Evolutionary conservation across 495 filamentous ascomycete genomes (phyloP), one percentile per base, ranked within the genome.

Genomic region (Trichoderma parareesei): DNA sequence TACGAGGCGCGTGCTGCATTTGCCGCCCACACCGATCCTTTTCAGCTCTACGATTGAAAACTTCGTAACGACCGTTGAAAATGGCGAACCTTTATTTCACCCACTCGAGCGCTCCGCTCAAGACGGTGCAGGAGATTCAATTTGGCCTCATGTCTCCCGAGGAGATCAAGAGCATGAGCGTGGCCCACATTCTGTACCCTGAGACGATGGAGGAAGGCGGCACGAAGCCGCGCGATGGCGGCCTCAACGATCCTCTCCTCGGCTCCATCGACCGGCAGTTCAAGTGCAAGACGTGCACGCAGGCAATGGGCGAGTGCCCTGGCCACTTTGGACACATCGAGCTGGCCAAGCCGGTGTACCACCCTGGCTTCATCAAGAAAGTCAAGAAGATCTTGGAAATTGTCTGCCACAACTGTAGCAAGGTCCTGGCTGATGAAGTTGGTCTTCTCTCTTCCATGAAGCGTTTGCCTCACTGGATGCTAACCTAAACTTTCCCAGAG

Each of bases 291-390:
- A 99, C 94, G 55, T 99, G 94, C 75, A 87, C 91, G 69, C 92
- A 98, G 75, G 86, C 88, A 70, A 96, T 96, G 82, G 88, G 90
- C 42, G 91, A 96, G 73, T 99, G 94, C 76, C 92, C 92, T 65
- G 94, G 94, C 38, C 94, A 99, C 75, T 99, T 97, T 70, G 94
- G 94, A 43, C 95, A 98, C 74, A 97, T 97, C 67, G 95, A 99
- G 73, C 84, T 99, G 63, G 92, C 94, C 11, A 88, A 87, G 69
- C 94, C 94, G 14, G 94, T 98, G 67, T 99, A 88, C 73, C 94
- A 99, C 71, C 91, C 91, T 69, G 90, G 94, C 67, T 98, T 97
- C 77, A 87, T 99, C 76, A 92, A 88, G 68, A 97, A 97, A 78
- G 91, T 93, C 71, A 98, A 99, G 85, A 98, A 97, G 81, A 81